Percentiles rank a stretch among this genome's conserved stretches.
Conservation (phyloP, 1,139 yeast species). For the Wickerhamomyces sp. region DNA sequence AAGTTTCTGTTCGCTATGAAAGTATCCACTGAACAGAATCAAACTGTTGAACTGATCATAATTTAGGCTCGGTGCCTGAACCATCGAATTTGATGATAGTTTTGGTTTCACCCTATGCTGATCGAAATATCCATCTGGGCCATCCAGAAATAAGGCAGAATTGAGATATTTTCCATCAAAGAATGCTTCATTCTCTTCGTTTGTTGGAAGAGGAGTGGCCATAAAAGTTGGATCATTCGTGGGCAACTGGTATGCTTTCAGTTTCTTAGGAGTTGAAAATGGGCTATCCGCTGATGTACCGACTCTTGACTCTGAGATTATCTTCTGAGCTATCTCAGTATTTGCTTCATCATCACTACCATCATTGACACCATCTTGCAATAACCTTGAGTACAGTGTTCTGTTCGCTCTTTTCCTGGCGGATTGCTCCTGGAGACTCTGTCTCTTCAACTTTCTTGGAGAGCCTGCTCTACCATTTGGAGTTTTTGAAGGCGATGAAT, state of each 20-base stretch:
- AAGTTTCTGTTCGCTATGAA: slow-evolving; percentile 38
- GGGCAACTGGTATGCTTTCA: slow-evolving; percentile 18
- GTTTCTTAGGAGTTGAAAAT: slow-evolving; percentile 9
- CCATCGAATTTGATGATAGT: slow-evolving; percentile 61
- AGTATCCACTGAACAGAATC: slow-evolving; percentile 38
- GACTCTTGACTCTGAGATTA: slow-evolving; percentile 29
- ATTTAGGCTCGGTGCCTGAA: slow-evolving; percentile 62
- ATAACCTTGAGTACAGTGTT: slow-evolving; percentile 30
- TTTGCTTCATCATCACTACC: slow-evolving; percentile 38
- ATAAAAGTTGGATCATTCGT: slow-evolving; percentile 25
- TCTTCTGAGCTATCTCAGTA: slow-evolving; percentile 41
- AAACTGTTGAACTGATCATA: slow-evolving; percentile 57
- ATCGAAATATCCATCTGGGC: slow-evolving; percentile 87
- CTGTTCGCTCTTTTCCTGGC: slow-evolving; percentile 47
- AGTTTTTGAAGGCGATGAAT: slow-evolving; percentile 27
- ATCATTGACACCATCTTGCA: slow-evolving; percentile 35
- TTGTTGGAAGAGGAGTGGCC: slow-evolving; percentile 33
- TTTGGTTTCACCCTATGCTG: slow-evolving; percentile 53
- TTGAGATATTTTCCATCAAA: slow-evolving; percentile 40
- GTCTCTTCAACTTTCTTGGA: slow-evolving; percentile 12
- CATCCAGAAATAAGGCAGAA: slow-evolving; percentile 69
- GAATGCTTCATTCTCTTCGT: slow-evolving; percentile 27
- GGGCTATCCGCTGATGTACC: slow-evolving; percentile 13
- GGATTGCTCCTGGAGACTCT: slow-evolving; percentile 32
- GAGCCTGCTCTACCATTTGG: slow-evolving; percentile 45